Base-by-base conservation (phyloP, 345 rosid species). In the Arabidopsis suecica region DNA sequence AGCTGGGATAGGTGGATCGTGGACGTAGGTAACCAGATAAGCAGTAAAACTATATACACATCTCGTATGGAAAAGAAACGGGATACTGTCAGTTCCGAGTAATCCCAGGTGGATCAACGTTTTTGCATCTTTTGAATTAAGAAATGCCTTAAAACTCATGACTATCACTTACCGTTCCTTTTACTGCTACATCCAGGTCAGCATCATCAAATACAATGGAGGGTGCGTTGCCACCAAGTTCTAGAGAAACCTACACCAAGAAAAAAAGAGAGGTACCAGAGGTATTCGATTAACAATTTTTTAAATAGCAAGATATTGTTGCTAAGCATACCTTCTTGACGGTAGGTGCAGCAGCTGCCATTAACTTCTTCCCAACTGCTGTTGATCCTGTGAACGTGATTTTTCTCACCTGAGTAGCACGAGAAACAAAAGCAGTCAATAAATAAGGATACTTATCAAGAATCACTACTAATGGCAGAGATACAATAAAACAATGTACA, bases 191-290 rank as follows among this genome's bases (percentile, higher is more conserved):
- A 48, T 90, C 94, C 77, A 92, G 57, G 82, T 92, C 90, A 20
- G 99, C 99, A 74, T 90, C 97, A 80, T 95, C 93, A 85, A 95
- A 95, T 71, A 95, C 82, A 73, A 95, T 95, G 85, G 96, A 95
- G 56, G 97, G 99, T 66, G 99, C 99, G 78, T 92, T 92, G 63
- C 99, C 99, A 14, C 97, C 99, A 56, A 95, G 98, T 83, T 95
- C 99, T 75, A 95, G 82, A 77, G 99, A 92, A 55, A 92, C 65
- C 99, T 90, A 78, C 22, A 72, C 55, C 57, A 61, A 62, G 23
- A 34, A 77, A 23, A 72, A 50, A 34, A 59, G 74, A 65, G 72
- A 70, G 79, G 56, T 76, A 66, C 5, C 60, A 11, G 16, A 30
- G 23, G 44, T 72, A 33, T 61, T 44, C 8, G 5, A 60, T 68